Evolutionary conservation across 805 yeast species (phyloP).

Genomic region (Kluyveromyces siamensis): DNA sequence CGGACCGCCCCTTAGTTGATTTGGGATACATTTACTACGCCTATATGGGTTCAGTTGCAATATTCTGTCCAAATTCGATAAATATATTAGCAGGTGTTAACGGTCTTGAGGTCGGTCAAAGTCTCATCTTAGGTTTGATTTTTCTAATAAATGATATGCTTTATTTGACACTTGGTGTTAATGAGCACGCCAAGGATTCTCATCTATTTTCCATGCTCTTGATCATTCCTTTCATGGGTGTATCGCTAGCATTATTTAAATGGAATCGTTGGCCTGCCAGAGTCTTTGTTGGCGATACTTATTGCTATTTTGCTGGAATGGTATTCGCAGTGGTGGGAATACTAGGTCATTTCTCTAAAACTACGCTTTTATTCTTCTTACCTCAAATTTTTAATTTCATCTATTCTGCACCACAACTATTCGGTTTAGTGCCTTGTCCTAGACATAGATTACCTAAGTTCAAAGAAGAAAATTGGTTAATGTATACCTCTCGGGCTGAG

Average conservation of each 20-base stretch:
- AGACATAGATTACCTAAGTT: constrained; percentile 87
- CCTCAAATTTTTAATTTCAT: constrained; percentile 89
- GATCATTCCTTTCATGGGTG: constrained; percentile 80
- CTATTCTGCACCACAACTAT: constrained; percentile 87
- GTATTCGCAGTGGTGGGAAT: constrained; percentile 96
- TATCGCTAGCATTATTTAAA: constrained; percentile 62
- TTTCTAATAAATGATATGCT: constrained; percentile 69
- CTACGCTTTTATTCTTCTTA: constrained; percentile 71
- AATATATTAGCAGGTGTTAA: constrained; percentile 94
- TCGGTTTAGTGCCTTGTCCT: constrained; percentile 85
- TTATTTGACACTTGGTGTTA: constrained; percentile 43
- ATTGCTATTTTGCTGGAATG: constrained; percentile 98
- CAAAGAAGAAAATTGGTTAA: constrained; percentile 53
- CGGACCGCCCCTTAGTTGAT: constrained; percentile 41
- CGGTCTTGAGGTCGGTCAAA: constrained; percentile 95
- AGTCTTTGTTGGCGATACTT: constrained; percentile 97
- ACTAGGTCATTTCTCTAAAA: constrained; percentile 91
- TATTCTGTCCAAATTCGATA: constrained; percentile 92
- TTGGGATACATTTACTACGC: constrained; percentile 71
- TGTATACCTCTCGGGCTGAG: constrained; percentile 62
- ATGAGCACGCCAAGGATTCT: constrained; percentile 59
- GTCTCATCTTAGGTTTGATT: constrained; percentile 64
- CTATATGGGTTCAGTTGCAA: constrained; percentile 87
- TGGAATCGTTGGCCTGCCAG: constrained; percentile 86
- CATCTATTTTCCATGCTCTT: constrained; percentile 76